Conservation (phyloP, 257 asterid species). For the Solanum chiquidenum region DNA sequence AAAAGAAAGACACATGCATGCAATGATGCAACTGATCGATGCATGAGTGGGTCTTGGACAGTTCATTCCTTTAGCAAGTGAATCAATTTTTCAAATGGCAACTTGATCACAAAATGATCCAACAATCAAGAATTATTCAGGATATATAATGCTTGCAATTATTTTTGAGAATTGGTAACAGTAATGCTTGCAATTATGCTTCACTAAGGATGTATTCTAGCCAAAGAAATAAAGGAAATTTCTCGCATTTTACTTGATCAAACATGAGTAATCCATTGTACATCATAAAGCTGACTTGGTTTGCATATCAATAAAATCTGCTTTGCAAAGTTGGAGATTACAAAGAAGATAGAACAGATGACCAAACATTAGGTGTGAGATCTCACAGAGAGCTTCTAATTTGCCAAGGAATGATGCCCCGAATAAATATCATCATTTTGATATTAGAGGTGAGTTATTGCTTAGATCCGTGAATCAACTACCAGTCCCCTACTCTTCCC, state of each 20-base stretch:
- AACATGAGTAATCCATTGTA: background rate
- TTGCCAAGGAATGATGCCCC: background rate
- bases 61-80: background rate
- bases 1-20: background rate
- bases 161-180: background rate
- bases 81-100: background rate
- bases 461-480: background rate
- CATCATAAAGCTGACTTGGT: background rate
- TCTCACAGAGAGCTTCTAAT: background rate
- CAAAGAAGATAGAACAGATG: background rate
- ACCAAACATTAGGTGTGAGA: background rate
- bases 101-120: background rate
- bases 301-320: background rate
- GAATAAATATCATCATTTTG: background rate
- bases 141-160: background rate
- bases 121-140: background rate
- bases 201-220: background rate
- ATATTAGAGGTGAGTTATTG: background rate
- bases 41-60: background rate
- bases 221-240: background rate
- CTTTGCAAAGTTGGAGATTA: background rate
- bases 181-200: background rate
- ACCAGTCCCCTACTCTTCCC: background rate
- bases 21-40: background rate
- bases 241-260: background rate